Base-by-base conservation (phyloP, 2,329 filamentous ascomycete genomes). In the Neofusicoccum kwambonambiense region DNA sequence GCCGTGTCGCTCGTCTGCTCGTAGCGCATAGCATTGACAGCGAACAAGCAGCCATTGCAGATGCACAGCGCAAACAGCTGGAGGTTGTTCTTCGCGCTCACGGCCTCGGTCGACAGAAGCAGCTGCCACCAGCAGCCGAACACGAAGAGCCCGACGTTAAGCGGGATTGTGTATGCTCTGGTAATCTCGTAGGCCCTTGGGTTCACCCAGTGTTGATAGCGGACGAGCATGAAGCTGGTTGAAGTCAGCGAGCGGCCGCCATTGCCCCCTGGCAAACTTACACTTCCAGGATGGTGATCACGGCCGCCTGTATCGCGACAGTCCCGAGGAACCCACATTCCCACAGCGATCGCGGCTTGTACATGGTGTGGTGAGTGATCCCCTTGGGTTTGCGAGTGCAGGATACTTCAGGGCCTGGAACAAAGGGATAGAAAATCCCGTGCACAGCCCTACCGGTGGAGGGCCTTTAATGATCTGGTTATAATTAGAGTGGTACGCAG, bases 41-140 rank as follows among this genome's bases (percentile, higher is more conserved):
- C 39, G 7, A 69, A 67, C 3, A 73, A 50, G 27, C 65, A 67
- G 9, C 67, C 42, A 37, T 73, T 70, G 50, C 67, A 66, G 15
- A 68, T 50, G 44, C 70, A 70, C 50, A 69, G 65, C 8, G 64
- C 66, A 8, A 69, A 69, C 0, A 73, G 44, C 57, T 73, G 71
- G 8, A 73, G 64, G 39, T 69, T 69, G 44, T 73, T 72, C 27
- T 31, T 31, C 27, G 31, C 70, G 70, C 44, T 68, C 66, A 8
- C 68, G 67, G 15, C 69, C 61, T 6, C 70, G 68, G 44, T 73
- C 71, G 3, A 72, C 65, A 73, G 66, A 7, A 64, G 34, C 4
- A 67, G 34, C 47, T 72, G 69, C 63, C 68, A 72, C 6, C 72
- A n/a, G 44, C 64, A 68, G 17, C 71, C 71, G 3, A 73, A 44